Percentiles rank a stretch among this genome's conserved stretches.
Evolutionary conservation across 202 grass and related monocot species (phyloP).

Genomic region (Carex sylvatica): DNA sequence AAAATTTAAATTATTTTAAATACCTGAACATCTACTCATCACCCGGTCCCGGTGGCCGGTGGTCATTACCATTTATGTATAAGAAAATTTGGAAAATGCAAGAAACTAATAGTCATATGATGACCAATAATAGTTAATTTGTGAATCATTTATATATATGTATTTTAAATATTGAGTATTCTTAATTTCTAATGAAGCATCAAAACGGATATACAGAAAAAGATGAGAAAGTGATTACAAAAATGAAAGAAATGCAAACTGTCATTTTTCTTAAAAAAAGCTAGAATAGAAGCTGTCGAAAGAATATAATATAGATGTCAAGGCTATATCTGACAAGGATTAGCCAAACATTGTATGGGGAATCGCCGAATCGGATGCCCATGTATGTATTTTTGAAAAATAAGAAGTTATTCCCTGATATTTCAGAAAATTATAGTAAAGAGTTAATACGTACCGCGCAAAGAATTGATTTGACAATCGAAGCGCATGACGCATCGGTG

Average conservation of each 20-base stretch:
- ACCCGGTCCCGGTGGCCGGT: neutral
- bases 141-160: neutral
- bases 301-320: neutral
- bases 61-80: neutral
- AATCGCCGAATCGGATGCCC: slow-evolving; percentile 11
- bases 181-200: neutral
- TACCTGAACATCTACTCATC: neutral
- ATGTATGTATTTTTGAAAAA: neutral
- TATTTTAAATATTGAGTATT: neutral
- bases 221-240: neutral
- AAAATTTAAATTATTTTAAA: neutral
- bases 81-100: neutral
- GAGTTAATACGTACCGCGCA: slow-evolving; percentile 46
- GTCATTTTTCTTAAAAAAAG: neutral
- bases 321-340: neutral
- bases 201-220: neutral
- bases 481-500: slow-evolving; percentile 56
- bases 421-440: neutral
- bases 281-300: neutral
- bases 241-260: neutral
- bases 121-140: neutral
- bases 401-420: slow-evolving; percentile 29
- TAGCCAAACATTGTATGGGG: neutral
- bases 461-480: slow-evolving; percentile 57
- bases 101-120: neutral